These are phyloP conservation scores for Discostella pseudostelligera DNA, from an alignment of 108 stramenopile species.

Conservation along the genomic window DNA sequence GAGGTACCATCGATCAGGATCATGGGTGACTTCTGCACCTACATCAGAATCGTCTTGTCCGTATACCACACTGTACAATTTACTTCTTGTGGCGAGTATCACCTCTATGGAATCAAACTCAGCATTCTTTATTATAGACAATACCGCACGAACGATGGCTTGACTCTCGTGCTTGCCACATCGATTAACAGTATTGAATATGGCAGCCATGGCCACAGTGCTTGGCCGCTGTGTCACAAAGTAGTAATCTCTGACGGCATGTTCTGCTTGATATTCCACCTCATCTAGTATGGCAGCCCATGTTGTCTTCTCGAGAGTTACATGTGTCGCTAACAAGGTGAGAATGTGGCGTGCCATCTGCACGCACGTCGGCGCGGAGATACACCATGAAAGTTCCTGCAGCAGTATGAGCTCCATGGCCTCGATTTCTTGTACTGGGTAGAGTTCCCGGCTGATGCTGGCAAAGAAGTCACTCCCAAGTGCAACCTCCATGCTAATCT, in stretches of 20 bases:
- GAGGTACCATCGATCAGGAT: no score
- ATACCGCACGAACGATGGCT: neutral
- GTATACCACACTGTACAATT: neutral
- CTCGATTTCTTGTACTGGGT: conserved; percentile 51
- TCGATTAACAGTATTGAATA: conserved; percentile 43
- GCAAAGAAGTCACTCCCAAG: conserved; percentile 50
- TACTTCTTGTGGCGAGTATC: neutral
- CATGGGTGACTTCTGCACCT: no score
- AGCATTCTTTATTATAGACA: neutral
- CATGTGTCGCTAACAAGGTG: conserved; percentile 6
- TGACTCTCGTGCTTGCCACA: neutral
- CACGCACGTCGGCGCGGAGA: conserved; percentile 32
- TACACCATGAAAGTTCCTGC: conserved; percentile 39
- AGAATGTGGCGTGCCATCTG: conserved; percentile 31
- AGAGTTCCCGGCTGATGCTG: conserved; percentile 50
- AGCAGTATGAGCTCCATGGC: conserved; percentile 51
- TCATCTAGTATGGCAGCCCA: conserved; percentile 28
- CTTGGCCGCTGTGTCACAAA: conserved; percentile 25
- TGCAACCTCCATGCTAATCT: conserved; percentile 54
- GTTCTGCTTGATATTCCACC: conserved; percentile 37
- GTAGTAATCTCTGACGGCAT: conserved; percentile 29
- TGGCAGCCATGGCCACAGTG: conserved; percentile 33
- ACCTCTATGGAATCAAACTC: neutral
- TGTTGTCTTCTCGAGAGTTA: neutral
- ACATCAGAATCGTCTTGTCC: no score